Evolutionary conservation across 2,329 filamentous ascomycete genomes (phyloP).

Genomic region (Aspergillus aculeatinus): DNA sequence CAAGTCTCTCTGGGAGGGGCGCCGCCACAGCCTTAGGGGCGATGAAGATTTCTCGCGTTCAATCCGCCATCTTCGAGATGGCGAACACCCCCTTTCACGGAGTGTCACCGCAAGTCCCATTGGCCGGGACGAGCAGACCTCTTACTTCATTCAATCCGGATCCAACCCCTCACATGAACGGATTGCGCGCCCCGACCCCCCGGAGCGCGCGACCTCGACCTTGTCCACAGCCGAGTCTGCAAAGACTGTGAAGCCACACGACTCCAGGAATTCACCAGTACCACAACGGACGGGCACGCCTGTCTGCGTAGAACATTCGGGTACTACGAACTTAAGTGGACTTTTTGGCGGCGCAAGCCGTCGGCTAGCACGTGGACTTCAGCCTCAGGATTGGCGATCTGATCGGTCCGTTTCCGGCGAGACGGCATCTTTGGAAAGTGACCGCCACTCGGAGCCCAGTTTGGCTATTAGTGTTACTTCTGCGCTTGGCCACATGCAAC

Average conservation of each 20-base stretch:
- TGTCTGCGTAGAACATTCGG: slow-evolving; percentile 31
- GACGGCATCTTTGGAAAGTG: slow-evolving; percentile 34
- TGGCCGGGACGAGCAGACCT: slow-evolving; percentile 30
- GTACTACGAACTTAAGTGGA: slow-evolving; percentile 36
- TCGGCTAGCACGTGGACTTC: slow-evolving; percentile 35
- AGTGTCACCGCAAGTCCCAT: slow-evolving; percentile 71
- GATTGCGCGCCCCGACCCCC: slow-evolving; percentile 38
- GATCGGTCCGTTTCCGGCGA: slow-evolving; percentile 38
- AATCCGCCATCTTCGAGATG: slow-evolving; percentile 51
- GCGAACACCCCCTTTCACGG: slow-evolving; percentile 72
- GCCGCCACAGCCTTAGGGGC: slow-evolving; percentile 56
- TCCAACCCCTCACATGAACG: slow-evolving; percentile 23
- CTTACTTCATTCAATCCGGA: slow-evolving; percentile 37
- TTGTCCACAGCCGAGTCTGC: slow-evolving; percentile 49
- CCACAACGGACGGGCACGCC: slow-evolving; percentile 29
- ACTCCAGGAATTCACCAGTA: slow-evolving; percentile 23
- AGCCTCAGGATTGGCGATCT: slow-evolving; percentile 39
- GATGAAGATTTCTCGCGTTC: slow-evolving; percentile 57
- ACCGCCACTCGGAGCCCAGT: slow-evolving; percentile 43
- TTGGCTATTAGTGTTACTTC: slow-evolving; percentile 46
- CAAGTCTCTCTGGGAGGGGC: slow-evolving; percentile 49
- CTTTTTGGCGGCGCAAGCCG: slow-evolving; percentile 43
- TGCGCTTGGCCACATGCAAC: slow-evolving; percentile 44
- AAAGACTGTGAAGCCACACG: slow-evolving; percentile 44
- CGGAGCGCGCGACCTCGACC: slow-evolving; percentile 42